A percentile compares a stretch with the other conserved stretches of the same genome.
Evolutionary conservation across 768 basidiomycete species (phyloP).

Genomic region (Mycena chlorophos): DNA sequence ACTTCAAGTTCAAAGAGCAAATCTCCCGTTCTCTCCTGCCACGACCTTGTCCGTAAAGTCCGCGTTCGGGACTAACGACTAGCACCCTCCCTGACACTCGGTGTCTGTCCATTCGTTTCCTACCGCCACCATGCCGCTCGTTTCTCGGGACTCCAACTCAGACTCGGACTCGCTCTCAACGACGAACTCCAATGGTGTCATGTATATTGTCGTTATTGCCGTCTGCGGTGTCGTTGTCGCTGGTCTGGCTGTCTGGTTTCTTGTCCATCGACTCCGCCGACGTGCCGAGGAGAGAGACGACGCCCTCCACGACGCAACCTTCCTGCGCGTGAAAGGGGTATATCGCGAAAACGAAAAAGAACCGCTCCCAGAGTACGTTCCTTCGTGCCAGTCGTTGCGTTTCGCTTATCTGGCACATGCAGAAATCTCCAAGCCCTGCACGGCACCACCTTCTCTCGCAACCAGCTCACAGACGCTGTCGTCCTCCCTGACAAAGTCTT

Average conservation of each 20-base stretch:
- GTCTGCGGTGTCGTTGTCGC: constrained; percentile 44
- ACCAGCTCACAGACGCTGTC: constrained; percentile 45
- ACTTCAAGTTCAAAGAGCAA: too few relatives aligned
- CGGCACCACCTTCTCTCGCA: constrained; percentile 39
- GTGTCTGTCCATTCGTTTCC: too few relatives aligned
- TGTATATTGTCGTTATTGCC: constrained; percentile 55
- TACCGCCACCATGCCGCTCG: too few relatives aligned
- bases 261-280: constrained; percentile 42
- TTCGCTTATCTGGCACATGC: not conserved
- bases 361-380: constrained; percentile 24
- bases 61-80: too few relatives aligned
- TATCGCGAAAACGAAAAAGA: constrained; percentile 24
- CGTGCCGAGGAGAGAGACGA: constrained; percentile 38
- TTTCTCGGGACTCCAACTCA: too few relatives aligned
- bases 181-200: too few relatives aligned
- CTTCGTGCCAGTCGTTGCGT: not conserved
- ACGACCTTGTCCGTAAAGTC: too few relatives aligned
- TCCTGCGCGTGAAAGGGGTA: constrained; percentile 42
- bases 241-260: constrained; percentile 44
- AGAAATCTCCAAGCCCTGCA: constrained; percentile 9
- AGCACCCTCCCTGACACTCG: too few relatives aligned
- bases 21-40: too few relatives aligned
- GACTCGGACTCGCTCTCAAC: too few relatives aligned
- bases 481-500: constrained; percentile 57
- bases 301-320: constrained; percentile 40